Evolutionary conservation across 768 basidiomycete genomes (phyloP).

Genomic region (Tylopilus felleus): DNA sequence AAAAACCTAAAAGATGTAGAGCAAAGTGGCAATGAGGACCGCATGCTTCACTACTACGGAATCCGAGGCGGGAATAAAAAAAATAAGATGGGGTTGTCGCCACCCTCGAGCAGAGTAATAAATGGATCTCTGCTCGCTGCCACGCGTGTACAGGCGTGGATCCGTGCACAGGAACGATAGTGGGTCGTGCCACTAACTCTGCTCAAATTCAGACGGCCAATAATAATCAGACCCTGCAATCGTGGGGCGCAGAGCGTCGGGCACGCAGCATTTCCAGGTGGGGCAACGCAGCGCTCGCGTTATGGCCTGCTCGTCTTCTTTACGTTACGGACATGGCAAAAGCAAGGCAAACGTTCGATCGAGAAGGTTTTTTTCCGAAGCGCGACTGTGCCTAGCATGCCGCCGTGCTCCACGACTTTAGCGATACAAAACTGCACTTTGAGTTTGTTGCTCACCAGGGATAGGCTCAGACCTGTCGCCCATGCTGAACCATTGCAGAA

Average conservation of each 20-base stretch:
- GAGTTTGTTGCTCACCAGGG: neutral
- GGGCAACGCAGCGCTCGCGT: neutral
- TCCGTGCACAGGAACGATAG: neutral
- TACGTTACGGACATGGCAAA: conserved; percentile 3
- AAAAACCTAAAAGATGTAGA: neutral
- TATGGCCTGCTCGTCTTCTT: neutral
- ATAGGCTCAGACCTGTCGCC: neutral
- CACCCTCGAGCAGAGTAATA: neutral
- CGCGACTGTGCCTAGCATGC: neutral
- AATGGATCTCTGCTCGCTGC: neutral
- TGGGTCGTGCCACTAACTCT: neutral
- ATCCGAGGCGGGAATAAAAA: neutral
- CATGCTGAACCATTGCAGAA: neutral
- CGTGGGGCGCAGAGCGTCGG: neutral
- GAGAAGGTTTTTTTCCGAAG: neutral
- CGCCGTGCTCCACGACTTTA: neutral
- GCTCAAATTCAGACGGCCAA: neutral
- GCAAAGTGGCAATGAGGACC: neutral
- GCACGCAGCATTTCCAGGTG: conserved; percentile 2
- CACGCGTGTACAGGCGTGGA: neutral
- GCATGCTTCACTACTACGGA: conserved; percentile 4
- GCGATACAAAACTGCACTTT: neutral
- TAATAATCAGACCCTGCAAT: neutral
- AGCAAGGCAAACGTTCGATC: neutral
- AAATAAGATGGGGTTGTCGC: neutral